A percentile compares a stretch with the other conserved stretches of the same genome.
Evolutionary conservation across 805 yeast genomes (phyloP).

Genomic region (Myxozyma kluyveri): DNA sequence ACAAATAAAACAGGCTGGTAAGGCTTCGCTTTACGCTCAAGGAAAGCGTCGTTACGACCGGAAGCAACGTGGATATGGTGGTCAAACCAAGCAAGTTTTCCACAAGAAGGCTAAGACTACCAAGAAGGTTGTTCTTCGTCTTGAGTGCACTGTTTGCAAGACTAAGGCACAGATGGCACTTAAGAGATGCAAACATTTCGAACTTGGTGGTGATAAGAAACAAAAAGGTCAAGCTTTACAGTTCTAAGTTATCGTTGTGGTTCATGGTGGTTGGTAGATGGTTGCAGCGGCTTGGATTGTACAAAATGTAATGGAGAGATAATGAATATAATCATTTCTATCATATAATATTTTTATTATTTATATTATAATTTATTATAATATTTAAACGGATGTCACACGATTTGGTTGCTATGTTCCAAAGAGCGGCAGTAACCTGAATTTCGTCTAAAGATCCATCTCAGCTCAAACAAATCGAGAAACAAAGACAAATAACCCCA

Average conservation of each 20-base stretch:
- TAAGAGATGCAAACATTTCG: conserved; percentile 99
- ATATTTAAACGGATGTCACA: too few species aligned
- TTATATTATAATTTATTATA: too few species aligned
- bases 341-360: too few species aligned
- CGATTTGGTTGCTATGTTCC: too few species aligned
- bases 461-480: too few species aligned
- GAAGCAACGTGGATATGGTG: conserved; percentile 99
- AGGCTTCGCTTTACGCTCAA: conserved; percentile 98
- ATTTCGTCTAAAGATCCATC: too few species aligned
- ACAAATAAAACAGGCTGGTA: too few species aligned
- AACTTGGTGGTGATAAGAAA: conserved; percentile 99
- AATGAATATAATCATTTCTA: neutral
- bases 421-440: too few species aligned
- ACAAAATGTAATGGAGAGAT: neutral
- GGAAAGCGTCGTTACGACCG: conserved; percentile 99
- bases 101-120: conserved; percentile 99
- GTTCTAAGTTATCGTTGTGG: conserved; percentile 53
- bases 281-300: neutral
- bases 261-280: neutral
- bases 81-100: conserved; percentile 99
- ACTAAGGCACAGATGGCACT: conserved; percentile 96
- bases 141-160: conserved; percentile 98
- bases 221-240: conserved; percentile 99
- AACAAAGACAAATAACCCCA: too few species aligned
- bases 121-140: conserved; percentile 99